Base-by-base conservation (phyloP, 495 filamentous ascomycete genomes). In the Aspergillus egyptiacus region DNA sequence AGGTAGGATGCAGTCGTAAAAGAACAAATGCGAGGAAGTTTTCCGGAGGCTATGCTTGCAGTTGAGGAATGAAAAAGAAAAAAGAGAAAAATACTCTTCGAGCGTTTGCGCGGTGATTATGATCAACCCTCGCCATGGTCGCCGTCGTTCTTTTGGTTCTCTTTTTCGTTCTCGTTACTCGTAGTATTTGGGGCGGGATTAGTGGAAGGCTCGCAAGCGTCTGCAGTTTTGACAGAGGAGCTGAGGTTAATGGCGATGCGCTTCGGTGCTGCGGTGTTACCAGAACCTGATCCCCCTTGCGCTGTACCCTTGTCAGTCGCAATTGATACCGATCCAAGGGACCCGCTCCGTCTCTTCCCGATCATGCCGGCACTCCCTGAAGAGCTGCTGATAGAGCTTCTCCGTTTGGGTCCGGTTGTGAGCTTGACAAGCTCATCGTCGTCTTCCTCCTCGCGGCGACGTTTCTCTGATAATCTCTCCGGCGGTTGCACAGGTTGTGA, bases 371-470 rank as follows among this genome's bases (percentile, higher is more conserved):
- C 58, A 34, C 62, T 65, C 14, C 59, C 61, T 9, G 65, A 56
- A 36, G 63, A 65, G 42, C 65, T 64, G 34, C 64, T 68, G 2
- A 64, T 72, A 9, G 71, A 75, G 48, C 63, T 88, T 51, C 86
- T 75, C 35, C 83, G 76, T 64, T 90, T 89, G 48, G 77, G 76
- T 30, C 74, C 70, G 9, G 66, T 74, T 7, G 83, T 73, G 50
- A 93, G 72, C 60, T 89, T 91, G 17, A 77, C 78, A 18, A 95
- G 65, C 48, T 85, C 87, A 54, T 95, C 89, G 40, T 83, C 80
- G 45, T 96, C 91, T 33, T 91, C 86, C 53, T 96, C 89, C 56
- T 95, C 90, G 31, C 93, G 78, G 34, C 93, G 77, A 47, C 93
- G 86, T 61, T 96, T 96, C 66, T 96, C 90, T 0, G 89, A 81